Base-by-base conservation (phyloP, 352 stramenopile species). In the Pythium scleroteichum region DNA sequence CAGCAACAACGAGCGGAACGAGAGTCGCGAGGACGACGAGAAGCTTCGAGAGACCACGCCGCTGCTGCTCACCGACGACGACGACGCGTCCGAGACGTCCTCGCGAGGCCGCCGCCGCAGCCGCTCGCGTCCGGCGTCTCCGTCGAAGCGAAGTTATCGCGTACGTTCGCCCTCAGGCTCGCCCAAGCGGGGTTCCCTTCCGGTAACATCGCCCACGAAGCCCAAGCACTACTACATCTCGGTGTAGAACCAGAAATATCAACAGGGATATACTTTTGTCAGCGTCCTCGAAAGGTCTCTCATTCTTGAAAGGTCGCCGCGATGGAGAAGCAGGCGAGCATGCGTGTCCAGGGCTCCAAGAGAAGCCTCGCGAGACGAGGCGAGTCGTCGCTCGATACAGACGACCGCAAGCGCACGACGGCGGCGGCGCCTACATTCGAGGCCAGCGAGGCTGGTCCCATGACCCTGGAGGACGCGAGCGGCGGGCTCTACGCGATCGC, bases 1-100 rank as follows among this genome's bases (percentile, higher is more conserved):
- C 22, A 66, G 61, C 51, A 76, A 85, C 62, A 82, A 82, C 65
- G 55, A 63, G 14, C 16, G 14, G 1, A 32, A 64, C 20, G 74
- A 72, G 27, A 65, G 70, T 3, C 69, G 73, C 39, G 64, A 68
- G 33, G 62, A 50, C 38, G 64, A 72, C 19, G 47, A 50, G 9
- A 63, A 63, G 24, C 57, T 27, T 27, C 47, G 47, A 1, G 49
- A 20, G 33, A 29, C 10, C 29, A 35, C 22, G 27, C 55, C 47
- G 33, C 33, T 58, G 32, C 16, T 61, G 42, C 12, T 23, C 35
- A 23, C 50, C 4, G 17, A 38, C 8, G 13, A 17, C 22, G 42
- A 50, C 42, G 19, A 35, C 14, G 54, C 53, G 40, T 23, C 40
- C 23, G 48, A 53, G 23, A 2, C 44, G 10, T 8, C n/a, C 19